Percentiles rank a stretch among this genome's conserved stretches.
Conservation (phyloP, 805 yeast species). For the Dipodascopsis uninucleata region DNA sequence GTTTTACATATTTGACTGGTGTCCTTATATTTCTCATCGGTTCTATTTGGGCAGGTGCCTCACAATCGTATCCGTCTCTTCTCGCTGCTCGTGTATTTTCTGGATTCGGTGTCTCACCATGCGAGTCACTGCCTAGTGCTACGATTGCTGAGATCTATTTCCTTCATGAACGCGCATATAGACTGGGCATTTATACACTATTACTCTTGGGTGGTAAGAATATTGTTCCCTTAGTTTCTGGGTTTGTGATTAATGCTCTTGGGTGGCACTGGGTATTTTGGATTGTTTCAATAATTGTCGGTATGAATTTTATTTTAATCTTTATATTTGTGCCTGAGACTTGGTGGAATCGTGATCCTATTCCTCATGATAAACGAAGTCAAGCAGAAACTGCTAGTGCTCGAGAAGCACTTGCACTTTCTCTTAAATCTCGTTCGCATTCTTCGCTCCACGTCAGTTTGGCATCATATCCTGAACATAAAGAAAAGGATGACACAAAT, state of each 20-base stretch:
- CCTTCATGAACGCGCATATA: conserved; percentile 58
- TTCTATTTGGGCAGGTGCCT: conserved; percentile 52
- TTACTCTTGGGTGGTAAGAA: conserved; percentile 54
- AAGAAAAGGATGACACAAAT: no score
- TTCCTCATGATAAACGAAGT: conserved; percentile 48
- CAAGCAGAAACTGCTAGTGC: conserved; percentile 49
- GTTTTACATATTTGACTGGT: conserved; percentile 52
- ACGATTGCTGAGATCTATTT: conserved; percentile 60
- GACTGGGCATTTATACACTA: conserved; percentile 56
- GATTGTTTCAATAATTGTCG: conserved; percentile 53
- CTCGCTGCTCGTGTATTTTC: conserved; percentile 56
- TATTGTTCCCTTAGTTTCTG: conserved; percentile 53
- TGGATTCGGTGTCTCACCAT: conserved; percentile 60
- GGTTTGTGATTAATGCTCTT: conserved; percentile 47
- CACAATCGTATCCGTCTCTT: conserved; percentile 47
- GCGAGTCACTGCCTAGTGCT: conserved; percentile 57
- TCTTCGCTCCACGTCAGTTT: no score
- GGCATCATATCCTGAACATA: no score
- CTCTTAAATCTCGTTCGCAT: no score
- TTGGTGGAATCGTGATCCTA: conserved; percentile 57
- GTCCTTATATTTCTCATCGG: conserved; percentile 50
- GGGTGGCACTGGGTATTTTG: conserved; percentile 62
- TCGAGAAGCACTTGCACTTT: conserved; percentile 40
- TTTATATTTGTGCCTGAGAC: conserved; percentile 61
- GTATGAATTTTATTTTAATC: conserved; percentile 44